Conservation (phyloP, 164 flowering plant genomes). For the Macadamia integrifolia region DNA sequence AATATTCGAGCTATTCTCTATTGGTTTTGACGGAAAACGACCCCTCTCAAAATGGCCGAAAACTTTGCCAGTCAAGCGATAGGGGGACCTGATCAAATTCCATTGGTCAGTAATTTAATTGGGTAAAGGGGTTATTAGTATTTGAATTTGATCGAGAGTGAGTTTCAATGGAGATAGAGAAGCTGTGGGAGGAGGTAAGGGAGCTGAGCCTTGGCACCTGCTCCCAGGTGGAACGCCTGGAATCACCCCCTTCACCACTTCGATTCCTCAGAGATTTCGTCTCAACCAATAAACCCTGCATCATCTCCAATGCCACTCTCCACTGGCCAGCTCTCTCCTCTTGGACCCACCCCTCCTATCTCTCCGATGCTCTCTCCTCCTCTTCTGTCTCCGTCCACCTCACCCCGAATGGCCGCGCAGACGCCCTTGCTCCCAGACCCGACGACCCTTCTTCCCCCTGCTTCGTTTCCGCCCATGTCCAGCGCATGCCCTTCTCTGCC, state of each 20-base stretch:
- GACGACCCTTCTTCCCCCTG: constrained; percentile 31
- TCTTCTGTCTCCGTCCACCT: constrained; percentile 49
- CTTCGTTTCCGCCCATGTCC: constrained; percentile 71
- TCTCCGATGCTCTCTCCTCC: constrained; percentile 34
- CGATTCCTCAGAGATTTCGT: constrained; percentile 69
- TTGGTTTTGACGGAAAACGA: too few relatives aligned
- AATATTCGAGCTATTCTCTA: too few relatives aligned
- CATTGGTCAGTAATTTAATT: too few relatives aligned
- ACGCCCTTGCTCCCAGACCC: constrained; percentile 37
- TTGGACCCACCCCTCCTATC: constrained; percentile 48
- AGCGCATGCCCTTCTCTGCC: constrained; percentile 36
- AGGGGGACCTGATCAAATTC: too few relatives aligned
- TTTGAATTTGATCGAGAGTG: too few relatives aligned
- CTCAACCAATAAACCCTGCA: constrained; percentile 71
- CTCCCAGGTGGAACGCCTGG: constrained; percentile 41
- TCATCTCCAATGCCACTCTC: constrained; percentile 63
- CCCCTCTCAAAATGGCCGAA: too few relatives aligned
- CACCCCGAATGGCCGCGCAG: constrained; percentile 55
- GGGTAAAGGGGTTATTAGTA: too few relatives aligned
- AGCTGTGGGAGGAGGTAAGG: constrained; percentile 74
- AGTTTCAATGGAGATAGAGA: constrained; percentile 17
- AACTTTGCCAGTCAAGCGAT: too few relatives aligned
- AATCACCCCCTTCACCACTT: constrained; percentile 61
- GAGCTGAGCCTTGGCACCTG: constrained; percentile 61
- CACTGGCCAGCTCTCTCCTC: constrained; percentile 70